A percentile compares a stretch with the other conserved stretches of the same genome.
phyloP scores from a whole-genome alignment of 768 basidiomycete species.

The Tricholomella constricta region DNA sequence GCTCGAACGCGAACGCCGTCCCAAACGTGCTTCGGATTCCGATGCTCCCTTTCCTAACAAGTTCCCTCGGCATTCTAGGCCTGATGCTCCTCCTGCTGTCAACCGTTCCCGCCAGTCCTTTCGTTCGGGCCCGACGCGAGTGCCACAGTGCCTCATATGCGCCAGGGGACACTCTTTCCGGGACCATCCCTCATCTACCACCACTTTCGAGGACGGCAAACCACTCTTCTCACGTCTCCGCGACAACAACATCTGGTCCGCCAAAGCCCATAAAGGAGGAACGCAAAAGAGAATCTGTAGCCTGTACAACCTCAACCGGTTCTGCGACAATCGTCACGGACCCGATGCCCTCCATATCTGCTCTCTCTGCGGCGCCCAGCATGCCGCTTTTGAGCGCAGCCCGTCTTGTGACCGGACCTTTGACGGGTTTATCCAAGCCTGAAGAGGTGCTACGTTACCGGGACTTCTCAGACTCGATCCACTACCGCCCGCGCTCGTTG shows the following conservation, averaged over 20 bases:
- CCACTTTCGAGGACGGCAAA: slow-evolving; percentile 6
- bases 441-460: not conserved
- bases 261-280: not conserved
- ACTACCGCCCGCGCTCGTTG: not conserved
- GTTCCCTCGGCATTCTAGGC: too few relatives aligned
- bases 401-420: slow-evolving; percentile 4
- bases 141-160: slow-evolving; percentile 19
- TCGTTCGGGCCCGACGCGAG: too few relatives aligned
- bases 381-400: slow-evolving; percentile 14
- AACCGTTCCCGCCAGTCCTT: too few relatives aligned
- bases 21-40: too few relatives aligned
- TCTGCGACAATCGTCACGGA: not conserved
- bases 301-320: slow-evolving; percentile 10
- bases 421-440: slow-evolving; percentile 6
- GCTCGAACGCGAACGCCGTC: too few relatives aligned
- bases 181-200: too few relatives aligned
- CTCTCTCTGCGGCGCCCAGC: slow-evolving; percentile 19
- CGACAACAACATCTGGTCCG: not conserved
- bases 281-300: slow-evolving; percentile 7
- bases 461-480: not conserved
- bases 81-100: too few relatives aligned
- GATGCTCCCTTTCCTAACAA: too few relatives aligned
- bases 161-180: not conserved
- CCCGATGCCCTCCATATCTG: slow-evolving; percentile 16
- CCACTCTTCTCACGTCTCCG: slow-evolving; percentile 1